Evolutionary conservation across 768 basidiomycete genomes (phyloP), one percentile per base, ranked within the genome.

Genomic region (Lactarius hengduanensis): DNA sequence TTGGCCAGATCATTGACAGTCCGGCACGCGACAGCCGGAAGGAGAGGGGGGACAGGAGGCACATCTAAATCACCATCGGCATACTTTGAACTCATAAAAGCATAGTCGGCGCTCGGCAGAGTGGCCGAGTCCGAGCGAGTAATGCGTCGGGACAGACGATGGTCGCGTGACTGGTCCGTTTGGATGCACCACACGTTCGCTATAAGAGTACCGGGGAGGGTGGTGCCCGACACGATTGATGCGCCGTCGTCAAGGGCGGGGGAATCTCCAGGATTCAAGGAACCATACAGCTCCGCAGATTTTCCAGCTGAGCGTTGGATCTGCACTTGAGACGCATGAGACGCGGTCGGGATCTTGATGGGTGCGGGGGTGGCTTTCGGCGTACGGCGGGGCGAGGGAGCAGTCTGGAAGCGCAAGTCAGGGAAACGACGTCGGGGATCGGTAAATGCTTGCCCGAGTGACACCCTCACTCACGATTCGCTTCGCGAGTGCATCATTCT

Each of bases 111-210:
- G 4, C 28, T 15, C 7, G 70, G 70, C 13, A 71, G 43, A 6
- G 68, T 71, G 16, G 68, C 70, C 1, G 70, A 71, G 56, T 71
- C 70, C 26, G 59, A 32, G 6, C 70, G 70, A 20, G 68, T 64
- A 22, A 67, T 67, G 28, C 59, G 59, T 5, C 62, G 68, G 3
- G 68, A 68, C n/a, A 34, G n/a, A 9, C 58, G 57, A 30, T 62
- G 43, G 26, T 70, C 59, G 20, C 45, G 60, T 8, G 61, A 28
- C 32, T 64, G 62, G 22, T 66, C 62, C 36, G 62, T 15, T 5
- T 62, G 59, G 26, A 61, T 20, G 3, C 45, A 60, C 58, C 59
- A 70, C 10, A 62, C 45, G 40, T 55, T 62, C 15, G 62, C 56
- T 53, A 63, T 45, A 13, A 71, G 60, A 28, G 62, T 22, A n/a